A percentile compares a stretch with the other conserved stretches of the same genome.
Conservation (phyloP, 768 basidiomycete genomes). For the Ephemerocybe angulata region DNA sequence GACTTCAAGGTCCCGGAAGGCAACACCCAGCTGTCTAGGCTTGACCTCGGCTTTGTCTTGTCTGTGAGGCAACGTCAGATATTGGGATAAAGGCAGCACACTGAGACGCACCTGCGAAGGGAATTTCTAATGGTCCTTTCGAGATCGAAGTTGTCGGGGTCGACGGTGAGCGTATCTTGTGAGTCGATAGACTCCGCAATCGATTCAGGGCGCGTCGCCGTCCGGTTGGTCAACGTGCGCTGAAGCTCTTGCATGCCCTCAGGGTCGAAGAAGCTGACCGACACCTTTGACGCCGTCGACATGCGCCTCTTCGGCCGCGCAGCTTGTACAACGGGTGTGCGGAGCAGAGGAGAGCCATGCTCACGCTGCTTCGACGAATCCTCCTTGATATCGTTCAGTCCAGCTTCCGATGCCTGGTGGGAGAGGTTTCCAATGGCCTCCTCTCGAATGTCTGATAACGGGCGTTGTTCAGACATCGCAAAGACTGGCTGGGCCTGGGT, state of each 20-base stretch:
- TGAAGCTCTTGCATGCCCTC: constrained; percentile 44
- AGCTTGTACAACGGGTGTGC: background rate
- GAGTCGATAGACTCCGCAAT: background rate
- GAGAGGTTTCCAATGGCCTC: constrained; percentile 8
- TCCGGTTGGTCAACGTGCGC: constrained; percentile 33
- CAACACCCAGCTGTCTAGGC: constrained; percentile 54
- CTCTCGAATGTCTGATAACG: constrained; percentile 6
- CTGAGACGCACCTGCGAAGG: constrained; percentile 28
- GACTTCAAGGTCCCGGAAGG: constrained; percentile 58
- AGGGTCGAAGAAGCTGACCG: constrained; percentile 53
- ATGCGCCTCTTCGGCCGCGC: background rate
- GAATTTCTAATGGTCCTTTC: constrained; percentile 29
- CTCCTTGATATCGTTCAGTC: background rate
- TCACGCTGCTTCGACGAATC: constrained; percentile 7
- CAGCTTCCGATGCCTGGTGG: constrained; percentile 4
- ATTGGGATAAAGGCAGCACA: background rate
- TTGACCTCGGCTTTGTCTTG: constrained; percentile 44
- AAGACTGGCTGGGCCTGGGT: too few species aligned
- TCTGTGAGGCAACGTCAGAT: constrained; percentile 25
- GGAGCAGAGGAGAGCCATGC: constrained; percentile 13
- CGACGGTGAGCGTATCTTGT: constrained; percentile 25
- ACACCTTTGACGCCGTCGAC: constrained; percentile 34
- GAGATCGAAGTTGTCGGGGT: constrained; percentile 34
- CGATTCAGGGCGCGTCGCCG: background rate
- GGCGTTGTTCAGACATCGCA: constrained; percentile 10